These are phyloP conservation scores for Termitomyces sp. DNA, from an alignment of 768 basidiomycete species.

Conservation along the genomic window DNA sequence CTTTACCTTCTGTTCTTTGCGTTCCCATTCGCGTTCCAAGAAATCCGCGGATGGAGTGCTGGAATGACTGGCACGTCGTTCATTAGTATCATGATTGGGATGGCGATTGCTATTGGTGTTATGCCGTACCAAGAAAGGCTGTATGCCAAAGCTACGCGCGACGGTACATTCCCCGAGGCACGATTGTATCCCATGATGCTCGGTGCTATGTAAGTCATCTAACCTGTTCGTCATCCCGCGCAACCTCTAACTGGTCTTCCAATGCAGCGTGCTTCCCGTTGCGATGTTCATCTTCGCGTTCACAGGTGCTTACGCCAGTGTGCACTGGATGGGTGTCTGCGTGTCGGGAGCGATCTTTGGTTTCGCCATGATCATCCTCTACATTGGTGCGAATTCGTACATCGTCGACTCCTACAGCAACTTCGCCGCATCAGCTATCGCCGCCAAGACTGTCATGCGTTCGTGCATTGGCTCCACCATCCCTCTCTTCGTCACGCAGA, in stretches of 20 bases:
- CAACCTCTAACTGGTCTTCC: not conserved
- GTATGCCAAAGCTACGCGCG: conserved; percentile 23
- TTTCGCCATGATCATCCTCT: conserved; percentile 35
- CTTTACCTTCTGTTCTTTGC: conserved; percentile 32
- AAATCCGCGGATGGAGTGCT: conserved; percentile 31
- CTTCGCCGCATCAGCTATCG: conserved; percentile 41
- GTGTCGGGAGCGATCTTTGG: conserved; percentile 33
- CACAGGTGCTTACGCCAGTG: conserved; percentile 32
- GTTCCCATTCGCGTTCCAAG: conserved; percentile 36
- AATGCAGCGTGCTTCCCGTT: conserved; percentile 26
- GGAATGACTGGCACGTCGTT: conserved; percentile 38
- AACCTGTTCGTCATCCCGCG: not conserved
- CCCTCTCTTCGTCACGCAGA: conserved; percentile 34
- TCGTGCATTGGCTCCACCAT: conserved; percentile 32
- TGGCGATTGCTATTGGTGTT: conserved; percentile 22
- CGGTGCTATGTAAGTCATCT: conserved; percentile 26
- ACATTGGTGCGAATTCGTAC: conserved; percentile 38
- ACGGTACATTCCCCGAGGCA: conserved; percentile 36
- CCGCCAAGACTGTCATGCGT: conserved; percentile 37
- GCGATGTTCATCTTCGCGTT: conserved; percentile 40
- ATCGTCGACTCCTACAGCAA: conserved; percentile 36
- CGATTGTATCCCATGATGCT: conserved; percentile 36
- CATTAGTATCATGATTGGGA: conserved; percentile 37
- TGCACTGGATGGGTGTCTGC: conserved; percentile 32
- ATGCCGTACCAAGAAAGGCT: conserved; percentile 29